These are phyloP conservation scores for Ceratonia siliqua DNA, from an alignment of 306 rosid species.

Conservation along the genomic window DNA sequence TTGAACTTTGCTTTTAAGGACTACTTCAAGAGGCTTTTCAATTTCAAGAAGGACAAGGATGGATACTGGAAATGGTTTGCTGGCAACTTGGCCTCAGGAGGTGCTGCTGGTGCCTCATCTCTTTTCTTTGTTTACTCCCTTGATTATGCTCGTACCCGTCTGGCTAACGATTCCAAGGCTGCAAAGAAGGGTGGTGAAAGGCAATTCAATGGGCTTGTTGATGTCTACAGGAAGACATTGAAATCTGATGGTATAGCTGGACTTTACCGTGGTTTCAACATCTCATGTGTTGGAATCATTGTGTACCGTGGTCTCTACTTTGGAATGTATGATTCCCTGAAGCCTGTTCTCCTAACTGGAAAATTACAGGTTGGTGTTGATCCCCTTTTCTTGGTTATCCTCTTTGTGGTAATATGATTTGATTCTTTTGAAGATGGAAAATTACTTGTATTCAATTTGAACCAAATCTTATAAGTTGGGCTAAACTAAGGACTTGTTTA, in stretches of 20 bases:
- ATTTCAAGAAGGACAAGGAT: conserved; percentile 84
- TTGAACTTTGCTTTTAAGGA: conserved; percentile 93
- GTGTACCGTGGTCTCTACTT: conserved; percentile 93
- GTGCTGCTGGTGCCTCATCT: conserved; percentile 94
- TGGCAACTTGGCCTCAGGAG: conserved; percentile 87
- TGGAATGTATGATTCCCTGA: conserved; percentile 81
- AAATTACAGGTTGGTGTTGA: conserved; percentile 51
- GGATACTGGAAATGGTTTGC: conserved; percentile 95
- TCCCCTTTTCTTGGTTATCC: background rate
- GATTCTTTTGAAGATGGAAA: conserved; percentile 26
- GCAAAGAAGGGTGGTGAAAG: conserved; percentile 93
- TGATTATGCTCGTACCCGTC: conserved; percentile 89
- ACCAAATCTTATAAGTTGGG: background rate
- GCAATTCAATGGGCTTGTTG: conserved; percentile 84
- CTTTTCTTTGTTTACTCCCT: conserved; percentile 79
- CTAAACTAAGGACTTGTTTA: too few species aligned
- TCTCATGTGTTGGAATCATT: conserved; percentile 83
- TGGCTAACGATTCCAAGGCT: conserved; percentile 83
- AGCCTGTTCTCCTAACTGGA: conserved; percentile 79
- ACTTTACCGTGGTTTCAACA: conserved; percentile 87
- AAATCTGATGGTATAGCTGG: conserved; percentile 79
- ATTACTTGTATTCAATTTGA: background rate
- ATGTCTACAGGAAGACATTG: conserved; percentile 85
- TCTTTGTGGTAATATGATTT: background rate
- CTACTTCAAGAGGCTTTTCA: conserved; percentile 92